Evolutionary conservation across 179 eudicot genomes (phyloP), one percentile per base, ranked within the genome.

Genomic region (Silene vulgaris): DNA sequence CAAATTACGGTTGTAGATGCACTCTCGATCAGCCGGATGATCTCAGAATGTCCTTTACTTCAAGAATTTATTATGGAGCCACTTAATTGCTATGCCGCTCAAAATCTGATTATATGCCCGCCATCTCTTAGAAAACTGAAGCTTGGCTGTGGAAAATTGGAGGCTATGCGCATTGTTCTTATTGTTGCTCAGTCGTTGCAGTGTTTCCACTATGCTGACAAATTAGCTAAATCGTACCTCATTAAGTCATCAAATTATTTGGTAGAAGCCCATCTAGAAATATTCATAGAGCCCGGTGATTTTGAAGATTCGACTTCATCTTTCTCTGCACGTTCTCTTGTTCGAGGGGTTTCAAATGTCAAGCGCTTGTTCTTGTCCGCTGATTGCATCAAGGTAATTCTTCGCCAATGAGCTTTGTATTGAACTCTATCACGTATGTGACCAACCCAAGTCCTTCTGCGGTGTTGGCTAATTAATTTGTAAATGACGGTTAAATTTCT

Each of bases 311-410:
- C 35, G 5, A 32, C 35, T 32, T 3, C 4, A 32, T 67, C 52
- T 8, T 13, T 1, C 17, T 7, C 71, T 35, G 54, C 23, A 0
- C 21, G 45, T 67, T 28, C 7, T 14, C 52, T 67, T 6, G 1
- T 67, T 35, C 50, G 19, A 32, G 71, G 50, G 71, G 50, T 67
- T 0, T 67, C 71, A 6, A 35, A 9, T 6, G 71, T 37, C 48
- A 67, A 37, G 23, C 0, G 50, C 52, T 67, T 67, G 71, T 67
- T 67, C 26, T 17, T 67, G 52, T 67, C 71, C 5, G 71, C 26
- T 67, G 21, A n/a, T 35, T 67, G 3, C 28, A n/a, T 35, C 2
- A 11, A 67, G 52, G 71, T 67, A 67, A 12, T 6, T 37, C 8
- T 37, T 37, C 1, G 8, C 43, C 8, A 5, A 5, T 37, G 43